Percentiles rank a stretch among this genome's conserved stretches.
Evolutionary conservation across 1,284 basidiomycete genomes (phyloP).

Genomic region (Porogramme epimiltina): DNA sequence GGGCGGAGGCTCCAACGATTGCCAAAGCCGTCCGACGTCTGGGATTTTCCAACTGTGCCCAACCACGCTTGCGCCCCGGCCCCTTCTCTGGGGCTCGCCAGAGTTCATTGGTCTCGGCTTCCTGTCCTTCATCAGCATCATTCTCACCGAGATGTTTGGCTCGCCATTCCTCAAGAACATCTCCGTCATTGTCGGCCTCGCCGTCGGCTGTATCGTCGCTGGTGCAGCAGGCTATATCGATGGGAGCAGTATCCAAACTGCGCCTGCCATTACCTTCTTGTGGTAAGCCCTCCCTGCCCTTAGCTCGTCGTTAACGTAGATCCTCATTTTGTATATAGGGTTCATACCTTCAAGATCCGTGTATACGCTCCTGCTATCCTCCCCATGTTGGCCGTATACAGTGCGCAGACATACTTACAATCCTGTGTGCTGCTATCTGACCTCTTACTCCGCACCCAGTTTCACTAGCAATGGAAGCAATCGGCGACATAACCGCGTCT

Average conservation of each 20-base stretch:
- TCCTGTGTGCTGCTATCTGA: not conserved
- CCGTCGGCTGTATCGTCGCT: constrained; percentile 78
- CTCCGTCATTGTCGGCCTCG: constrained; percentile 73
- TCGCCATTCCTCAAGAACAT: constrained; percentile 83
- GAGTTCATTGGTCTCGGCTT: constrained; percentile 88
- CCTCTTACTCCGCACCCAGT: constrained; percentile 43
- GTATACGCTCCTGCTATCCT: constrained; percentile 84
- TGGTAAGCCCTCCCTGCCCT: constrained; percentile 43
- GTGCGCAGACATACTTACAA: not conserved
- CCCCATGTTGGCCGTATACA: constrained; percentile 81
- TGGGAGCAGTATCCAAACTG: constrained; percentile 57
- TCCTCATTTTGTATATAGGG: constrained; percentile 43
- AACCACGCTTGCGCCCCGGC: constrained; percentile 62
- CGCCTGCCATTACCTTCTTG: constrained; percentile 80
- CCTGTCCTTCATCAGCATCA: constrained; percentile 77
- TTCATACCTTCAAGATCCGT: constrained; percentile 76
- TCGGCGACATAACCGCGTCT: constrained; percentile 85
- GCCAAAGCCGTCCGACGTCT: constrained; percentile 55
- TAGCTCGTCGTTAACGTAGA: not conserved
- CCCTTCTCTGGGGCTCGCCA: constrained; percentile 72
- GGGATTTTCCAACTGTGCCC: constrained; percentile 76
- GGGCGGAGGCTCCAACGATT: constrained; percentile 81
- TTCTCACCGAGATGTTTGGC: constrained; percentile 78
- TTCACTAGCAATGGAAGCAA: constrained; percentile 80
- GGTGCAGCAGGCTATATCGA: constrained; percentile 78